Conservation (phyloP, 768 basidiomycete genomes). For the Mycena vulgaris region DNA sequence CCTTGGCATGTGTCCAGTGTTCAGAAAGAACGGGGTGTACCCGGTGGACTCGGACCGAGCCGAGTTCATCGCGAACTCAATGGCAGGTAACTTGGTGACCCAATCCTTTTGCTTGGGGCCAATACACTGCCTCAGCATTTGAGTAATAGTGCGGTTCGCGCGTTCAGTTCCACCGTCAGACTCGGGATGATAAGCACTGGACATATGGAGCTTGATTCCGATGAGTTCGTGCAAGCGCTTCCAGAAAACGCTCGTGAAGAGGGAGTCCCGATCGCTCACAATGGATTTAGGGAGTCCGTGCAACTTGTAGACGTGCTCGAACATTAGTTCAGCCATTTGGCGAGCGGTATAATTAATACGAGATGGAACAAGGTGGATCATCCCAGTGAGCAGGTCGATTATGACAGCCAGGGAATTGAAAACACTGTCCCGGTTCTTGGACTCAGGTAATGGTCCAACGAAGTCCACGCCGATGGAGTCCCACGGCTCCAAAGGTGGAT, state of each 20-base stretch:
- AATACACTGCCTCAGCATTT: not conserved
- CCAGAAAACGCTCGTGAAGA: not conserved
- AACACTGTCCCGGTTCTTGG: not conserved
- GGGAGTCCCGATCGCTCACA: not conserved
- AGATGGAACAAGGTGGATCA: not conserved
- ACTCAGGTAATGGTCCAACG: slow-evolving; percentile 1
- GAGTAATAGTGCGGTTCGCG: not conserved
- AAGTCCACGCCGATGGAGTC: slow-evolving; percentile 2
- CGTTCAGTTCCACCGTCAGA: slow-evolving; percentile 1
- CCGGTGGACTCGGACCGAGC: not conserved
- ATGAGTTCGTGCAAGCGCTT: not conserved
- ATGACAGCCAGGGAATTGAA: not conserved
- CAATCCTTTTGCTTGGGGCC: not conserved
- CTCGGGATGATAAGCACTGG: slow-evolving; percentile 1
- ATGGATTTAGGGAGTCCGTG: not conserved
- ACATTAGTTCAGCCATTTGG: slow-evolving; percentile 6
- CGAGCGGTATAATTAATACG: slow-evolving; percentile 1
- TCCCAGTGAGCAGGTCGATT: not conserved
- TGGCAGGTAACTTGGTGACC: not conserved
- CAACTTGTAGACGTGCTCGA: not conserved
- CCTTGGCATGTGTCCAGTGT: not conserved
- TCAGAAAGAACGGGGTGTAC: not conserved
- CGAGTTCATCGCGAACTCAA: slow-evolving; percentile 10
- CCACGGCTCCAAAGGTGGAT: not conserved
- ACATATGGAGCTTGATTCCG: not conserved